phyloP scores from a whole-genome alignment of 2,329 filamentous ascomycete genomes.

The Akanthomyces uredinophilus region DNA sequence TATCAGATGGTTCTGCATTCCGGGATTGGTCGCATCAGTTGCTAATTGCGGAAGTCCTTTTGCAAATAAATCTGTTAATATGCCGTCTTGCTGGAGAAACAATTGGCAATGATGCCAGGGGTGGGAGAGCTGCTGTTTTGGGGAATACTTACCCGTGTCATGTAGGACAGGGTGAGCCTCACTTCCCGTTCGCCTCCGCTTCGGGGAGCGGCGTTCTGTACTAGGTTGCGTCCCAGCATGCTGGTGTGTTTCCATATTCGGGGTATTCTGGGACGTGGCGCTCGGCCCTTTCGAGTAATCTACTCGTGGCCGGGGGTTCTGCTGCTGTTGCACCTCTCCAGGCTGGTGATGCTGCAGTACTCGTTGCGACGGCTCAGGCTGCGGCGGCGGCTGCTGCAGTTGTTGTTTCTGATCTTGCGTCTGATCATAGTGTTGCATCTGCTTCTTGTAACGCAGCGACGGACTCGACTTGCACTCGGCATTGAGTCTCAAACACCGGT shows the following conservation, averaged over 20 bases:
- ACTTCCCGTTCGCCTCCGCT: conserved; percentile 32
- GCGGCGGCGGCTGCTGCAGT: neutral
- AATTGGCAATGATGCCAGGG: conserved; percentile 8
- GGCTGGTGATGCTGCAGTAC: neutral
- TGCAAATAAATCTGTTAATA: conserved; percentile 6
- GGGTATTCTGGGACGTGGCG: neutral
- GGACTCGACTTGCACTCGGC: conserved; percentile 41
- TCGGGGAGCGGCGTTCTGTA: conserved; percentile 30
- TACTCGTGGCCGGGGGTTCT: conserved; percentile 13
- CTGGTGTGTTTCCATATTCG: neutral
- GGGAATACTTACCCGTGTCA: conserved; percentile 31
- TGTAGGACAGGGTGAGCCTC: conserved; percentile 29
- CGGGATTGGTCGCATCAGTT: conserved; percentile 2
- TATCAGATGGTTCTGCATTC: neutral
- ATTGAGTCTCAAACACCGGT: conserved; percentile 38
- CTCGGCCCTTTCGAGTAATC: neutral
- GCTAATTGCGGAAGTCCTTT: conserved; percentile 11
- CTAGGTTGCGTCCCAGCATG: neutral
- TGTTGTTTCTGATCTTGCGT: conserved; percentile 1
- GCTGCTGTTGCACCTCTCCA: conserved; percentile 17
- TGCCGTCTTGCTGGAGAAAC: neutral
- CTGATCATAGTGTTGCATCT: conserved; percentile 18
- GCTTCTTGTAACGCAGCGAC: conserved; percentile 35
- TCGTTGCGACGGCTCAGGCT: conserved; percentile 22
- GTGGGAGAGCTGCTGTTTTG: conserved; percentile 16